phyloP scores from a whole-genome alignment of 768 basidiomycete species.

The Cyathus striatus region DNA sequence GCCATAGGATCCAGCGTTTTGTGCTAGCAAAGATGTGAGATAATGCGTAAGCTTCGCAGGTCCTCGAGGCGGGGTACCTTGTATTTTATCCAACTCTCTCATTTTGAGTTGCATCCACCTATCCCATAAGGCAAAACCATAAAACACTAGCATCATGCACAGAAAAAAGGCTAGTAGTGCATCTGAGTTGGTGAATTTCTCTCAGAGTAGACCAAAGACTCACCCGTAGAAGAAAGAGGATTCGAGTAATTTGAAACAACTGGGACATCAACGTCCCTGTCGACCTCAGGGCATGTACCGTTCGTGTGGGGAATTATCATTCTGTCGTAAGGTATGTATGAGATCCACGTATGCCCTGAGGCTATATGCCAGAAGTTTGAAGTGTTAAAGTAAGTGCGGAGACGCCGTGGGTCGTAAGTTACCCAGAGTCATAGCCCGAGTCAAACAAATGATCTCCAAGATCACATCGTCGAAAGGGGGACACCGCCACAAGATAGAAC shows the following conservation, averaged over 20 bases:
- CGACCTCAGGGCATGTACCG: slow-evolving; percentile 7
- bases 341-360: neutral
- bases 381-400: neutral
- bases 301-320: neutral
- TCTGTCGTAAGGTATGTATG: neutral
- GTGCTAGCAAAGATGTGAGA: neutral
- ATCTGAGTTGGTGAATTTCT: neutral
- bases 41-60: neutral
- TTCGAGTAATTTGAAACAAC: too few species aligned
- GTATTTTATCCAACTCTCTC: slow-evolving; percentile 15
- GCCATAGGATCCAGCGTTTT: neutral
- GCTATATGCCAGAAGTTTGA: neutral
- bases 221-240: too few species aligned
- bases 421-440: neutral
- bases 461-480: too few species aligned
- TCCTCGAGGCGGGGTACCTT: neutral
- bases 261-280: too few species aligned
- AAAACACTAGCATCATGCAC: slow-evolving; percentile 23
- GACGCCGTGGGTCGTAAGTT: neutral
- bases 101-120: slow-evolving; percentile 25
- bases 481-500: too few species aligned
- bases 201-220: too few species aligned
- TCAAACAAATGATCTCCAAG: too few species aligned
- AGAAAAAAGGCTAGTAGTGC: slow-evolving; percentile 14
- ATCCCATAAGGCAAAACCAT: slow-evolving; percentile 32